Evolutionary conservation across 1,284 basidiomycete species (phyloP).

Genomic region (Rhodotorula sp.): DNA sequence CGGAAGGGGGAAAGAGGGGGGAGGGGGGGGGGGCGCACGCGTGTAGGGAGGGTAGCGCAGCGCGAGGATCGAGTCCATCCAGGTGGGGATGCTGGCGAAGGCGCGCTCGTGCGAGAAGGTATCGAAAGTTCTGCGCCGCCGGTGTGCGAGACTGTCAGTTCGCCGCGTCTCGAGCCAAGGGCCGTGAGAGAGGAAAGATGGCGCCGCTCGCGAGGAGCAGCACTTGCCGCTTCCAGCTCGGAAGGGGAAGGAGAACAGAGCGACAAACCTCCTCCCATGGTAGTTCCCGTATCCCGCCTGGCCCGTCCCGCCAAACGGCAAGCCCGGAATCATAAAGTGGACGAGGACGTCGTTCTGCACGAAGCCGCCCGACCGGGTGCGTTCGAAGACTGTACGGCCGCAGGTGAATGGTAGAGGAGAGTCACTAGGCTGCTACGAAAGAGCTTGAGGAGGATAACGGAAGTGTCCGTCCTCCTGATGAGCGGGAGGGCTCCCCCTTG

Average conservation of each 20-base stretch:
- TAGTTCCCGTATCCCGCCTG: slow-evolving; percentile 41
- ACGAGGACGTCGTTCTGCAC: slow-evolving; percentile 48
- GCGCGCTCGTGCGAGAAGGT: slow-evolving; percentile 53
- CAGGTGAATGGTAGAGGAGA: not conserved
- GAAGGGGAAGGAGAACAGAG: slow-evolving; percentile 5
- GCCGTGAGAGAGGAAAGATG: not conserved
- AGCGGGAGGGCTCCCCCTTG: not conserved
- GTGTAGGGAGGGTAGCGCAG: slow-evolving; percentile 52
- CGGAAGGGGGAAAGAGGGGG: not conserved
- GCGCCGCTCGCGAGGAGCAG: slow-evolving; percentile 9
- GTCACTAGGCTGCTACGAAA: not conserved
- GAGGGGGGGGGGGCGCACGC: slow-evolving; percentile 4
- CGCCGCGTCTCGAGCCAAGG: too few species aligned
- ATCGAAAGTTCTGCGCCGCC: slow-evolving; percentile 48
- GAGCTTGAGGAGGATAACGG: too few species aligned
- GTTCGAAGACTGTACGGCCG: slow-evolving; percentile 24
- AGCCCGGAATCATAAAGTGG: slow-evolving; percentile 37
- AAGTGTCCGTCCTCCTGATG: not conserved
- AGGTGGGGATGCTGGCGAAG: slow-evolving; percentile 49
- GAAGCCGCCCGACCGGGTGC: slow-evolving; percentile 40
- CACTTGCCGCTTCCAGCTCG: too few species aligned
- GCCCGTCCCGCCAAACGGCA: slow-evolving; percentile 46
- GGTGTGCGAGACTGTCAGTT: too few species aligned
- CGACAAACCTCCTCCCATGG: slow-evolving; percentile 31
- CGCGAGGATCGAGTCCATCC: slow-evolving; percentile 50